A percentile compares a stretch with the other conserved stretches of the same genome.
Conservation (phyloP, 148 eudicot species). For the Spergularia bocconei region DNA sequence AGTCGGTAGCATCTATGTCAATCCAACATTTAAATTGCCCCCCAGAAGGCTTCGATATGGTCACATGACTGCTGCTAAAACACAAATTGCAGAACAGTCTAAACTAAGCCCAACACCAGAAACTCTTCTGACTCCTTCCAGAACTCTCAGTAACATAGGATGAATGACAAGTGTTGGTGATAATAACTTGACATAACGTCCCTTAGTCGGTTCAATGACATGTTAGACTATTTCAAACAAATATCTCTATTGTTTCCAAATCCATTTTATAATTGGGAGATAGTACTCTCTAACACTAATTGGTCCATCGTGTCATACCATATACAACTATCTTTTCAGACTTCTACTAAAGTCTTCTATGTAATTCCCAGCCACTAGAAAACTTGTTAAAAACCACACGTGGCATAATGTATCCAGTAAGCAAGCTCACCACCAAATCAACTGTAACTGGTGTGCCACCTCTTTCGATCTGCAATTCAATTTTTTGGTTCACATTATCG, state of each 20-base stretch:
- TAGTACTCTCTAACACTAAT: background rate
- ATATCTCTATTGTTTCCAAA: background rate
- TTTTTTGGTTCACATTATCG: slow-evolving; percentile 64
- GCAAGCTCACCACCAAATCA: slow-evolving; percentile 52
- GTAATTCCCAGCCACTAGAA: slow-evolving; percentile 1
- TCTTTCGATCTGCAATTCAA: slow-evolving; percentile 87
- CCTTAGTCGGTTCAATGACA: background rate
- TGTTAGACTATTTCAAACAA: background rate
- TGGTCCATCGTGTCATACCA: background rate
- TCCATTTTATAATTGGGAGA: background rate
- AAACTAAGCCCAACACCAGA: too few species aligned
- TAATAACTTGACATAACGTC: background rate
- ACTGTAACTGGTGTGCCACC: slow-evolving; percentile 79
- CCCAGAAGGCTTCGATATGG: background rate
- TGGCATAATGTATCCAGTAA: background rate
- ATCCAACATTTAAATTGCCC: background rate
- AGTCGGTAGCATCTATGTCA: background rate
- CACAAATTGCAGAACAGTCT: too few species aligned
- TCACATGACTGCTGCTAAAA: background rate
- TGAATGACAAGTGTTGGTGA: background rate
- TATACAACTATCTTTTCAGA: slow-evolving; percentile 4
- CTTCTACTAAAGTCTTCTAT: background rate
- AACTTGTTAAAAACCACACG: background rate
- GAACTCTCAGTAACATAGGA: background rate
- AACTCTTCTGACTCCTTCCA: background rate